These are phyloP conservation scores for Lentinus tigrinus DNA, from an alignment of 768 basidiomycete genomes.

Conservation along the genomic window DNA sequence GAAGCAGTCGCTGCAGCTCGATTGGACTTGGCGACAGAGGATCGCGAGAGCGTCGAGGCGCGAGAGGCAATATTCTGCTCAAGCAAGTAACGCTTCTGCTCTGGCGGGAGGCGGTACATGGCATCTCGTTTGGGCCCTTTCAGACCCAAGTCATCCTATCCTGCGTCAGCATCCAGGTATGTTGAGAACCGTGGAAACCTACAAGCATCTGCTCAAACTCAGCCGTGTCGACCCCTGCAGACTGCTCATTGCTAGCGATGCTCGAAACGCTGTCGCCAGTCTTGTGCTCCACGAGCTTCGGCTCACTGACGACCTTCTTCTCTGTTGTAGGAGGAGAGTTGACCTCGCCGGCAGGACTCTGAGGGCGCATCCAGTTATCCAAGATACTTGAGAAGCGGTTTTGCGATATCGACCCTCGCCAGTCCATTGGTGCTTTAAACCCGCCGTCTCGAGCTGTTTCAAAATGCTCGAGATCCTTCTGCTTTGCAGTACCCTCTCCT, in stretches of 20 bases:
- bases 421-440: conserved; percentile 38
- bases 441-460: conserved; percentile 20
- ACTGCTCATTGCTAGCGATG: conserved; percentile 4
- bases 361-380: conserved; percentile 57
- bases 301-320: conserved; percentile 71
- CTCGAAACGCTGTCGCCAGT: conserved; percentile 30
- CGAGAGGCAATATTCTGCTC: conserved; percentile 51
- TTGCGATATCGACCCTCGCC: conserved; percentile 55
- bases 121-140: conserved; percentile 65
- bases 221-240: conserved; percentile 23
- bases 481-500: conserved; percentile 65
- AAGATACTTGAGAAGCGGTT: conserved; percentile 65
- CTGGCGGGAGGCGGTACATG: conserved; percentile 59
- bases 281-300: conserved; percentile 52
- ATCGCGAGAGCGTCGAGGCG: conserved; percentile 32
- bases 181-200: conserved; percentile 21
- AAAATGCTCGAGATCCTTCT: conserved; percentile 29
- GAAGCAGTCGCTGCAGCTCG: conserved; percentile 31
- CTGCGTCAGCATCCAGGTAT: neutral
- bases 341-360: conserved; percentile 39
- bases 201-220: conserved; percentile 75
- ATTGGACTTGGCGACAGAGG: conserved; percentile 26
- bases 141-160: conserved; percentile 68
- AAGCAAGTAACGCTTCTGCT: conserved; percentile 68
- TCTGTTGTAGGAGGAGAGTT: conserved; percentile 21